phyloP scores from a whole-genome alignment of 441 rosid genomes.

The Populus trichocarpa region DNA sequence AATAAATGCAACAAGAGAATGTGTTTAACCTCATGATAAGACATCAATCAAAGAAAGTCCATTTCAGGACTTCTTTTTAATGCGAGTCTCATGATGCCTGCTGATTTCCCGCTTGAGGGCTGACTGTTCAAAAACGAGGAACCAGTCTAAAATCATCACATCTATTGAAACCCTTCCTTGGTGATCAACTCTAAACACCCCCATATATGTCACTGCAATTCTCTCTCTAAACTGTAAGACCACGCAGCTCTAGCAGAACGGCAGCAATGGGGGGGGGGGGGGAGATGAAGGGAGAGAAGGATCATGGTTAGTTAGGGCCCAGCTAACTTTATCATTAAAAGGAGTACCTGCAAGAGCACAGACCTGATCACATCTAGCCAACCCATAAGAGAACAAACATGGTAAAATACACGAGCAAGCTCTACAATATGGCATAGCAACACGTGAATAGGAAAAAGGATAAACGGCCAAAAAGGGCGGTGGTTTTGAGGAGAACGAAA shows the following conservation, averaged over 20 bases:
- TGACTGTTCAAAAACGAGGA: conserved; percentile 8
- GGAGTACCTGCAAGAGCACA: conserved; percentile 27
- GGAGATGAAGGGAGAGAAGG: neutral
- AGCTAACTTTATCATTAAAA: conserved; percentile 35
- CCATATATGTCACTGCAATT: neutral
- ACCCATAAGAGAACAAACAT: conserved; percentile 63
- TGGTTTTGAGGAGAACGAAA: conserved; percentile 52
- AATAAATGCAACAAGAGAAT: conserved; percentile 68
- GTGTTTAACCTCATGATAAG: conserved; percentile 39
- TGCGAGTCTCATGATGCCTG: conserved; percentile 6
- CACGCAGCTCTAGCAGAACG: conserved; percentile 13
- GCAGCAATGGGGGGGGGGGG: neutral
- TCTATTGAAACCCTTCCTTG: neutral
- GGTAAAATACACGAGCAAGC: conserved; percentile 36
- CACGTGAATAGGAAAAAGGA: conserved; percentile 67
- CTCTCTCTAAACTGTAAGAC: neutral
- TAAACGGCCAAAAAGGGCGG: conserved; percentile 42
- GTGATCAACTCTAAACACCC: neutral
- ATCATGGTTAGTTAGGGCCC: conserved; percentile 22
- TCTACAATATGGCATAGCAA: conserved; percentile 37
- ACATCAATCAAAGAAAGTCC: conserved; percentile 30
- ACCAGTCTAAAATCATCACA: neutral
- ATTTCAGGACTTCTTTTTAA: conserved; percentile 16
- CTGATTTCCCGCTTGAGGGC: neutral
- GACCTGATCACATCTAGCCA: conserved; percentile 37